Base-by-base conservation (phyloP, 352 stramenopile genomes). In the Phytopythium boreale region DNA sequence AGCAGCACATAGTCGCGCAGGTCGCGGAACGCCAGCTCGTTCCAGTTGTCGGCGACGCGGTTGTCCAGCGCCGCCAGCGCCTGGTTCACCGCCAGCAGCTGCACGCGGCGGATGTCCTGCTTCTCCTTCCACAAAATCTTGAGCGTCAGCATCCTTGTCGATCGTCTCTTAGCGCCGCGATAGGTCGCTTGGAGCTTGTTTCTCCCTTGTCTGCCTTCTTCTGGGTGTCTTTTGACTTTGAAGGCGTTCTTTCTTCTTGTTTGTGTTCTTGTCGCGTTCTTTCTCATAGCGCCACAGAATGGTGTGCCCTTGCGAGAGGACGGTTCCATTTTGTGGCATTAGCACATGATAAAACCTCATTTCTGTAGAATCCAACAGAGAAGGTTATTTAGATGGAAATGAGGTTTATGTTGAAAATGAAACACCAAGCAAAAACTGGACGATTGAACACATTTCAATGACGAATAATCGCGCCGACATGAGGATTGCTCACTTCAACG, bases 21-120 rank as follows among this genome's bases (percentile, higher is more conserved):
- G 55, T 94, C 76, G 55, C 69, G 65, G 70, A 87, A 92, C 31
- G 66, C 73, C 59, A 94, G 67, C 60, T 59, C 51, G 57, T 74
- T 63, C 22, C 41, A 51, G 72, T 71, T 63, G 43, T 53, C 20
- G 41, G 76, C 53, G 15, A 46, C 27, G 63, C 84, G 80, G 62
- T 75, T 68, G 62, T 90, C 76, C 31, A 74, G 67, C 52, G 75
- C 70, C 58, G 61, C 53, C 29, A 93, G 78, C 49, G 82, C 60
- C 69, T 88, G 72, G 67, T 87, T 84, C 51, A 86, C 84, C 11
- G 82, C 83, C 63, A 70, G 58, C 31, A 90, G 77, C 68, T 94
- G 81, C 67, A 94, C 86, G 63, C 86, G 86, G 61, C 86, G 86
- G 82, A 94, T 92, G 71, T 94, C 86, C 70, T 92, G 73, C 75